Percentiles rank a stretch among this genome's conserved stretches.
Conservation (phyloP, 345 rosid species). For the Dipteronia dyeriana region DNA sequence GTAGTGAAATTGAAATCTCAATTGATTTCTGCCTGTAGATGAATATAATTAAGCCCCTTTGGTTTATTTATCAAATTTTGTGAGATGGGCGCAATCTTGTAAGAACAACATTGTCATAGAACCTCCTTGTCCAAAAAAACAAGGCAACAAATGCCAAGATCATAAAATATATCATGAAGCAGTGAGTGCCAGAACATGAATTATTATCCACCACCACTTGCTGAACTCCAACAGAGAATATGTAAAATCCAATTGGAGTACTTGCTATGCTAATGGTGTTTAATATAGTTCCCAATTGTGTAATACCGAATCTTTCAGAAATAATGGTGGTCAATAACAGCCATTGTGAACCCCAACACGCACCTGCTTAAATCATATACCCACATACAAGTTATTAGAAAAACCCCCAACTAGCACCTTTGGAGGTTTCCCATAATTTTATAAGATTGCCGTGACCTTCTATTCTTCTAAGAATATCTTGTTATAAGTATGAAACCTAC, state of each 20-base stretch:
- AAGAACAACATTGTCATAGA: slow-evolving; percentile 36
- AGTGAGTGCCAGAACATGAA: slow-evolving; percentile 40
- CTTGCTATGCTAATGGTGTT: slow-evolving; percentile 47
- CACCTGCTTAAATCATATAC: too few relatives aligned
- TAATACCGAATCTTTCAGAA: slow-evolving; percentile 49
- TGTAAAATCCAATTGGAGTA: slow-evolving; percentile 57
- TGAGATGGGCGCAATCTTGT: slow-evolving; percentile 32
- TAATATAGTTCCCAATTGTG: slow-evolving; percentile 55
- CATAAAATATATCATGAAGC: slow-evolving; percentile 48
- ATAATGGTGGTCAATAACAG: slow-evolving; percentile 52
- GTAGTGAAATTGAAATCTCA: too few relatives aligned
- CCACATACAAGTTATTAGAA: too few relatives aligned
- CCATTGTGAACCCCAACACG: too few relatives aligned
- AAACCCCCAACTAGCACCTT: too few relatives aligned
- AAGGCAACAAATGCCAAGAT: slow-evolving; percentile 48
- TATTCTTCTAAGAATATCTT: too few relatives aligned
- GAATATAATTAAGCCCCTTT: too few relatives aligned
- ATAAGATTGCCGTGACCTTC: slow-evolving; percentile 25
- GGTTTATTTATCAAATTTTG: too few relatives aligned
- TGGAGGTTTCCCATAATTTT: not conserved
- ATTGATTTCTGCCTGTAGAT: not conserved
- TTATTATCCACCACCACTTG: slow-evolving; percentile 17
- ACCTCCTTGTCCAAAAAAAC: slow-evolving; percentile 40
- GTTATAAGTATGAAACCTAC: too few relatives aligned
- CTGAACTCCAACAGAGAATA: slow-evolving; percentile 50